These are phyloP conservation scores for Eucalyptus paniculata DNA, from an alignment of 345 rosid species.

Conservation along the genomic window DNA sequence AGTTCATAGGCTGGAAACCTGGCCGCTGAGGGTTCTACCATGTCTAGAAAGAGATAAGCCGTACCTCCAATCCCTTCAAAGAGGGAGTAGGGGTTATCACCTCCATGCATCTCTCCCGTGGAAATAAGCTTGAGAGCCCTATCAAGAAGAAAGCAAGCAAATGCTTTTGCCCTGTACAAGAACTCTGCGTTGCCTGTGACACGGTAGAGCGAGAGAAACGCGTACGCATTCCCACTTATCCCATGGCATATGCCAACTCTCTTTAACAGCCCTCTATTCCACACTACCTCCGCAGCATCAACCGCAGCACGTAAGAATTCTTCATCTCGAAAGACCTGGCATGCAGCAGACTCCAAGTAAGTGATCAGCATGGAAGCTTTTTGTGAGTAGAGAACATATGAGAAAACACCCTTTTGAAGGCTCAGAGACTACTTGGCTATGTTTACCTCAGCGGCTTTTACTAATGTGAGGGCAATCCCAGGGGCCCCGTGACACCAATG, in stretches of 20 bases:
- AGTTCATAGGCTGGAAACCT: conserved; percentile 64
- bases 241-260: conserved; percentile 71
- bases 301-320: conserved; percentile 49
- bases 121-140: conserved; percentile 33
- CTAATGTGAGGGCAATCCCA: conserved; percentile 53
- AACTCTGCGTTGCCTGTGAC: conserved; percentile 29
- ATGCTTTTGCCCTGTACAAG: conserved; percentile 46
- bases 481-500: conserved; percentile 85
- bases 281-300: conserved; percentile 60
- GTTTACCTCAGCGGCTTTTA: conserved; percentile 56
- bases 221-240: conserved; percentile 48
- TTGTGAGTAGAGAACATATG: not conserved
- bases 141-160: conserved; percentile 56
- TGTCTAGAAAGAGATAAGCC: conserved; percentile 49
- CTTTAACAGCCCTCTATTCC: conserved; percentile 58
- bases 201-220: conserved; percentile 43
- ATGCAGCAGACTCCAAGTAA: not conserved
- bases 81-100: conserved; percentile 49
- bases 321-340: conserved; percentile 42
- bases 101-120: conserved; percentile 56
- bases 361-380: not conserved
- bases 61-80: conserved; percentile 61
- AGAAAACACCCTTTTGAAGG: not conserved
- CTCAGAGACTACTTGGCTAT: not conserved
- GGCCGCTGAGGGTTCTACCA: conserved; percentile 34